Base-by-base conservation (phyloP, 257 asterid genomes). In the Echium plantagineum region DNA sequence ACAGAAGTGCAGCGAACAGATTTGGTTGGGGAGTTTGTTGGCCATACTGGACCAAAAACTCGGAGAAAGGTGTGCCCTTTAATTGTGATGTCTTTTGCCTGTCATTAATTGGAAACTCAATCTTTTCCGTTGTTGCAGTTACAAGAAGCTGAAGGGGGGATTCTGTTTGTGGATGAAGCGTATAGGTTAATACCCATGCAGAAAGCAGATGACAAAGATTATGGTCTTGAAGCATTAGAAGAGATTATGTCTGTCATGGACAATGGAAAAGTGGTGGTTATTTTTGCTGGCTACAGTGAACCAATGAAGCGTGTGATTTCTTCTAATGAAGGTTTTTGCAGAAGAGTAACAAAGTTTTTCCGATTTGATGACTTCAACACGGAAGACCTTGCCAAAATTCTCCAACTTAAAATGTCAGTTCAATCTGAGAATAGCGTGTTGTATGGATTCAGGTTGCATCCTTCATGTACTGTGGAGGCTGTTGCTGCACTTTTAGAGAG, bases 161-260 rank as follows among this genome's bases (percentile, higher is more conserved):
- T 91, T 80, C 79, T 91, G 57, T 87, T 91, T 59, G 93, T 91
- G 46, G 98, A 91, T 65, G 98, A 91, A 69, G 98, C 98, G n/a
- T 88, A 91, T 66, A 81, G 94, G 55, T 74, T 88, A 60, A 81
- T 86, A 70, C 96, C 96, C 16, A 79, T 83, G 91, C 94, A 85
- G 76, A 83, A 81, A 63, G 69, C 94, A 1, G 96, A 83, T 62
- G 88, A 81, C 54, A 83, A 76, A 66, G 98, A 90, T 70, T 90
- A 74, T 35, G 98, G 96, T 55, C 61, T 83, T 68, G 98, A 90
- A 77, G 98, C 98, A 38, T 62, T 87, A 63, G 96, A 87, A 65
- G 98, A 87, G 81, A 85, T 91, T 66, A 91, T 91, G 96, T 91
- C 98, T 21, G 81, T 85, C 61, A 87, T 87, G 96, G 98, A 91